Conservation (phyloP, 2,329 filamentous ascomycete species). For the Aureobasidium sp. region DNA sequence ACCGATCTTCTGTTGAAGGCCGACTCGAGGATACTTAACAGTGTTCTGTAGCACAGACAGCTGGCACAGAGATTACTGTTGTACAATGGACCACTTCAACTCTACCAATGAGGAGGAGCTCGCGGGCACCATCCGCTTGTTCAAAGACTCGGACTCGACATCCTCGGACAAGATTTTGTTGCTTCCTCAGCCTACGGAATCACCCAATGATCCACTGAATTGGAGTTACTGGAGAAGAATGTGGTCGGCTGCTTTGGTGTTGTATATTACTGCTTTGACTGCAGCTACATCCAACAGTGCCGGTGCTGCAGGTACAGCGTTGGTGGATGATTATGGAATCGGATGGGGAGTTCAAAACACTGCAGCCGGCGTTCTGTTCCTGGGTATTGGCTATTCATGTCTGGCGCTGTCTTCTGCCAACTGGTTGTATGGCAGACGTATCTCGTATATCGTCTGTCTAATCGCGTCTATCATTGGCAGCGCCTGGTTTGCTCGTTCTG, state of each 20-base stretch:
- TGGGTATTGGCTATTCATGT: slow-evolving; percentile 51
- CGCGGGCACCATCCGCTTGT: slow-evolving; percentile 14
- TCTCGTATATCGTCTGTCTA: slow-evolving; percentile 50
- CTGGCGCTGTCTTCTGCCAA: slow-evolving; percentile 48
- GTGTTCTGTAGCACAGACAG: not conserved
- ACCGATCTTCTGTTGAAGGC: not conserved
- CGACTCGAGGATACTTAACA: not conserved
- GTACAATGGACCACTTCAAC: not conserved
- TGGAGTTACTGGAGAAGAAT: slow-evolving; percentile 26
- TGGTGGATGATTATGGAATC: slow-evolving; percentile 46
- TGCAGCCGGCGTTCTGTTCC: slow-evolving; percentile 50
- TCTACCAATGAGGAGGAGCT: slow-evolving; percentile 10
- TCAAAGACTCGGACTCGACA: slow-evolving; percentile 20
- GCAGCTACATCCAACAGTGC: slow-evolving; percentile 52
- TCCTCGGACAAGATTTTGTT: slow-evolving; percentile 41
- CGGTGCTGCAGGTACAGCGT: slow-evolving; percentile 45
- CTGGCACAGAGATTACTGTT: not conserved
- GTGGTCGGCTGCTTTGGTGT: slow-evolving; percentile 40
- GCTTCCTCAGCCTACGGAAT: slow-evolving; percentile 43
- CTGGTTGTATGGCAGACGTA: slow-evolving; percentile 48
- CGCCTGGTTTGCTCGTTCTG: slow-evolving; percentile 47
- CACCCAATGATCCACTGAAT: slow-evolving; percentile 28
- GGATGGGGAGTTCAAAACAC: slow-evolving; percentile 48
- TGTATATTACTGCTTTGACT: slow-evolving; percentile 49
- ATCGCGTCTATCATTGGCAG: slow-evolving; percentile 44